Evolutionary conservation across 2,329 filamentous ascomycete species (phyloP).

Genomic region (Pseudofabraea citricarpa): DNA sequence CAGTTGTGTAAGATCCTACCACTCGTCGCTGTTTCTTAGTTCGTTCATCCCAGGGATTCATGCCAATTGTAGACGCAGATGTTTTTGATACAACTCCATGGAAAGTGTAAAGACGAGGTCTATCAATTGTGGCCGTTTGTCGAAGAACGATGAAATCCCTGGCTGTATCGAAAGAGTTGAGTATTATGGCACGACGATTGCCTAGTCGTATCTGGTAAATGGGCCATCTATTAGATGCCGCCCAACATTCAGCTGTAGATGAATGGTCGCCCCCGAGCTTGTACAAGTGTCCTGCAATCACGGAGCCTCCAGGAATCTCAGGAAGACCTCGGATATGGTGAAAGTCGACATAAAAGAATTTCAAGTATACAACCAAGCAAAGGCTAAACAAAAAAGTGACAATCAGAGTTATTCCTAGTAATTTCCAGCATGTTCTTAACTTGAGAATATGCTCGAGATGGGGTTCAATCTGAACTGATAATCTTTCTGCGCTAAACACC

Average conservation of each 20-base stretch:
- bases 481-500: neutral
- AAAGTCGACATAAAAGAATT: conserved; percentile 1
- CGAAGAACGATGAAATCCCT: conserved; percentile 1
- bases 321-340: neutral
- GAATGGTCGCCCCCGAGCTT: neutral
- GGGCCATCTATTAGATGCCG: neutral
- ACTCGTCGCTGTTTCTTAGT: conserved; percentile 2
- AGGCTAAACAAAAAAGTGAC: neutral
- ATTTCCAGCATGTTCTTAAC: neutral
- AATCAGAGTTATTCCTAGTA: neutral
- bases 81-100: conserved; percentile 3
- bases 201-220: conserved; percentile 1
- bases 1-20: conserved; percentile 1
- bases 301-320: neutral
- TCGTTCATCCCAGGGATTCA: conserved; percentile 2
- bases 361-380: neutral
- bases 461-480: neutral
- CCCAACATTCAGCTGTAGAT: neutral
- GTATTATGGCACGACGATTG: conserved; percentile 1
- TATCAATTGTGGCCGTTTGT: conserved; percentile 1
- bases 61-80: conserved; percentile 1
- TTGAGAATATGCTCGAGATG: neutral
- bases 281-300: neutral
- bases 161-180: conserved; percentile 1
- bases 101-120: conserved; percentile 1